These are phyloP conservation scores for Schizopora paradoxa DNA, from an alignment of 1,284 basidiomycete genomes.

Conservation along the genomic window DNA sequence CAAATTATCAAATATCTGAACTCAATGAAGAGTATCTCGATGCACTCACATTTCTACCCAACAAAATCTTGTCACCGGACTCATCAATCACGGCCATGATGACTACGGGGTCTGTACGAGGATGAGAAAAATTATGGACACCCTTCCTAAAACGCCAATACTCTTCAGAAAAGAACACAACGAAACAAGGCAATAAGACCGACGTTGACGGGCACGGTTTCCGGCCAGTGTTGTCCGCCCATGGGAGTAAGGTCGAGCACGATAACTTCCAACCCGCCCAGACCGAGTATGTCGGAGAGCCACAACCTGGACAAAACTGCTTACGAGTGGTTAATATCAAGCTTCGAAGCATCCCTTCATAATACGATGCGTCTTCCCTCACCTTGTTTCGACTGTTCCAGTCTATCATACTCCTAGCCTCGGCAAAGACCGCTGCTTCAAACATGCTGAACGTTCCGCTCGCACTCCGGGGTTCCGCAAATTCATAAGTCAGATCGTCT, in stretches of 20 bases:
- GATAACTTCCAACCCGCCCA: slow-evolving; percentile 96
- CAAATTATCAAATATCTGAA: slow-evolving; percentile 2
- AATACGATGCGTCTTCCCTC: slow-evolving; percentile 15
- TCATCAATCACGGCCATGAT: slow-evolving; percentile 87
- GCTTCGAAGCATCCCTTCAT: slow-evolving; percentile 7
- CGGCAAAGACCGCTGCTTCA: slow-evolving; percentile 71
- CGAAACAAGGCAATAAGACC: slow-evolving; percentile 22
- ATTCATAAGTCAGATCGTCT: slow-evolving; percentile 46
- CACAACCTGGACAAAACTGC: slow-evolving; percentile 88
- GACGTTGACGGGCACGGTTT: slow-evolving; percentile 68
- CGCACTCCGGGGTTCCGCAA: slow-evolving; percentile 64
- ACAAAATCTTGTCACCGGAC: slow-evolving; percentile 74
- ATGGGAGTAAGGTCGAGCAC: slow-evolving; percentile 71
- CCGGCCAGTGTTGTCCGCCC: slow-evolving; percentile 54
- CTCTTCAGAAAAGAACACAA: slow-evolving; percentile 14
- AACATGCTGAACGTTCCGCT: slow-evolving; percentile 49
- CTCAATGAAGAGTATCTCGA: slow-evolving; percentile 2
- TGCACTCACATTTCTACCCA: slow-evolving; percentile 75
- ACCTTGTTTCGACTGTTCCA: slow-evolving; percentile 88
- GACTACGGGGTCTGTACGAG: slow-evolving; percentile 84
- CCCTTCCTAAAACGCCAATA: slow-evolving; percentile 52
- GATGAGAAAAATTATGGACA: slow-evolving; percentile 85
- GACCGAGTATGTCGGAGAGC: slow-evolving; percentile 74
- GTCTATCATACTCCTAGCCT: slow-evolving; percentile 76
- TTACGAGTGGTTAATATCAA: background rate